Conservation (phyloP, 306 rosid species). For the Macrotyloma uniflorum region DNA sequence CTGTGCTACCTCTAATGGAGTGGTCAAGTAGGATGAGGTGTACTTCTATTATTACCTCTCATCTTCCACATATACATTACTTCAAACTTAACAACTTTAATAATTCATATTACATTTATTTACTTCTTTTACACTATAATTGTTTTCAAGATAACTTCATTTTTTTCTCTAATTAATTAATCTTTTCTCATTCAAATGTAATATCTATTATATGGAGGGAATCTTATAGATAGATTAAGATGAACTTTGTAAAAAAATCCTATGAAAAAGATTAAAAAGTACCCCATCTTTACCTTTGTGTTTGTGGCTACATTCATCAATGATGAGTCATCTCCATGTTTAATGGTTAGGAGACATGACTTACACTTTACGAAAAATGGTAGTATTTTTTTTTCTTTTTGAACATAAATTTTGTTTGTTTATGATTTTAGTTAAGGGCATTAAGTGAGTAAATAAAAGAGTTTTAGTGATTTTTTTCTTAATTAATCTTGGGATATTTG, state of each 20-base stretch:
- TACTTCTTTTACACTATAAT: not conserved
- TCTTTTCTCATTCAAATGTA: no score
- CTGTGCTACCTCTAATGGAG: slow-evolving; percentile 33
- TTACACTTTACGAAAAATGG: not conserved
- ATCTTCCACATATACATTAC: no score
- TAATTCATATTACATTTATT: no score
- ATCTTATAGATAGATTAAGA: not conserved
- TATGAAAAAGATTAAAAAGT: not conserved
- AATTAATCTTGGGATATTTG: no score
- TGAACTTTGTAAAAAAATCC: not conserved
- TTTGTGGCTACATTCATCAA: not conserved
- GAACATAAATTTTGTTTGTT: not conserved
- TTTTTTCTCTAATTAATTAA: not conserved
- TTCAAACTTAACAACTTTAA: no score
- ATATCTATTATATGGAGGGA: no score
- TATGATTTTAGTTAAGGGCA: not conserved
- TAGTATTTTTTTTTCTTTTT: not conserved
- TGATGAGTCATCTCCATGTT: slow-evolving; percentile 15
- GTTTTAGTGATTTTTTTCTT: no score
- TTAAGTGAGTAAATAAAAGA: not conserved
- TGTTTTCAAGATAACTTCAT: not conserved
- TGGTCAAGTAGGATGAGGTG: slow-evolving; percentile 38
- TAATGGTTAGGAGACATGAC: not conserved
- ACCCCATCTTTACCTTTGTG: slow-evolving; percentile 11
- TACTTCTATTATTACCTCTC: not conserved